phyloP scores from a whole-genome alignment of 2,329 filamentous ascomycete species.

The Cordyceps militaris region DNA sequence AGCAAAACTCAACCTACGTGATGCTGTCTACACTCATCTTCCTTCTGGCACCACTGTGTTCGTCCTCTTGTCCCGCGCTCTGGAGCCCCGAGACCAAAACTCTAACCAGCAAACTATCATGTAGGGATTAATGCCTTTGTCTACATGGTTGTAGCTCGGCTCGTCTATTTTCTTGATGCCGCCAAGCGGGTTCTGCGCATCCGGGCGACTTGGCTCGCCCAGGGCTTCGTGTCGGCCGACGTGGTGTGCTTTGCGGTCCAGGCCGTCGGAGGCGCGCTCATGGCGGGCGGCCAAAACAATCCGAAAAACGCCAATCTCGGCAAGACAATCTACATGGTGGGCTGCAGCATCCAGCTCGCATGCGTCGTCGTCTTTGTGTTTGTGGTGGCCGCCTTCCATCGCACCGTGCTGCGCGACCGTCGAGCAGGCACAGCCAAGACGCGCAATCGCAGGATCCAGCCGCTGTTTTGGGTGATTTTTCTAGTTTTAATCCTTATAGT shows the following conservation, averaged over 20 bases:
- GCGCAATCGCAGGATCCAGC: slow-evolving; percentile 6
- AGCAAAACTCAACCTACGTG: slow-evolving; percentile 18
- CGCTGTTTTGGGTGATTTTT: slow-evolving; percentile 20
- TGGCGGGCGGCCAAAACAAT: slow-evolving; percentile 14
- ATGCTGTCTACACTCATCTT: slow-evolving; percentile 17
- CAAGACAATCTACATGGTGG: slow-evolving; percentile 38
- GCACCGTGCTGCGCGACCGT: not conserved
- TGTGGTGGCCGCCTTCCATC: slow-evolving; percentile 22
- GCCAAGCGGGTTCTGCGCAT: slow-evolving; percentile 27
- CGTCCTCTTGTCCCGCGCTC: not conserved
- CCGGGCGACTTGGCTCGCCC: slow-evolving; percentile 27
- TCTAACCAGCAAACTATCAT: not conserved
- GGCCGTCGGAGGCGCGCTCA: slow-evolving; percentile 23
- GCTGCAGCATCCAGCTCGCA: slow-evolving; percentile 40
- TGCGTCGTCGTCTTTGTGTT: slow-evolving; percentile 38
- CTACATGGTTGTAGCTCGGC: slow-evolving; percentile 36
- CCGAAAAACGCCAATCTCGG: slow-evolving; percentile 7
- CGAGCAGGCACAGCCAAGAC: slow-evolving; percentile 10
- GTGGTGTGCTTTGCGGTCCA: slow-evolving; percentile 27
- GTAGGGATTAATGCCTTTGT: slow-evolving; percentile 36
- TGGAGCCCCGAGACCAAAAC: not conserved
- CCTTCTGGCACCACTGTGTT: slow-evolving; percentile 24
- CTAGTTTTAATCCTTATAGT: slow-evolving; percentile 27
- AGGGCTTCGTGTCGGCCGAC: slow-evolving; percentile 33
- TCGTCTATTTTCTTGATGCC: slow-evolving; percentile 34